phyloP scores from a whole-genome alignment of 1,139 yeast genomes.

The Protomyces lactucae-debilis region DNA sequence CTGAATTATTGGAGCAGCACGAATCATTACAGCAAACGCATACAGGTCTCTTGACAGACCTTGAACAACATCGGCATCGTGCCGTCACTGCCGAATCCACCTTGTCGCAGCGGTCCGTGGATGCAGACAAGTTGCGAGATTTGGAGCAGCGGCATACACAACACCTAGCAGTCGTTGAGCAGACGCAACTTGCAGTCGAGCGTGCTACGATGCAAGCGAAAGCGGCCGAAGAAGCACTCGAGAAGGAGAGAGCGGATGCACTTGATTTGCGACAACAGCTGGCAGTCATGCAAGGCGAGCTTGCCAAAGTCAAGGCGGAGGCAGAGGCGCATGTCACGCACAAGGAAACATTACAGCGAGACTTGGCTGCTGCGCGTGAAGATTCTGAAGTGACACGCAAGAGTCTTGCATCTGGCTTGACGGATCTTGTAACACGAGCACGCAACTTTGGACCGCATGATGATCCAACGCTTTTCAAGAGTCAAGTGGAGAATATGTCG shows the following conservation, averaged over 20 bases:
- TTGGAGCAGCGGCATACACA: slow-evolving; percentile 14
- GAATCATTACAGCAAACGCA: not conserved
- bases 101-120: not conserved
- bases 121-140: slow-evolving; percentile 5
- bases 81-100: slow-evolving; percentile 12
- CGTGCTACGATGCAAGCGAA: slow-evolving; percentile 13
- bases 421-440: not conserved
- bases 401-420: slow-evolving; percentile 7
- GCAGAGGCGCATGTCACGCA: not conserved
- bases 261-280: not conserved
- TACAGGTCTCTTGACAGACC: slow-evolving; percentile 1
- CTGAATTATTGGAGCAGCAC: slow-evolving; percentile 4
- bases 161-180: slow-evolving; percentile 7
- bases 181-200: slow-evolving; percentile 1
- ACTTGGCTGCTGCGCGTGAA: not conserved
- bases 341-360: slow-evolving; percentile 9
- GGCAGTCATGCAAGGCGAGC: not conserved
- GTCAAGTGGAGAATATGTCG: slow-evolving; percentile 1
- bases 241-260: not conserved
- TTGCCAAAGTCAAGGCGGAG: slow-evolving; percentile 5
- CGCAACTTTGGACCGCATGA: slow-evolving; percentile 12
- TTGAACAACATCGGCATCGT: slow-evolving; percentile 10
- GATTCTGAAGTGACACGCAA: slow-evolving; percentile 5
- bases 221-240: slow-evolving; percentile 2
- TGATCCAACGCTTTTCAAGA: slow-evolving; percentile 6